phyloP scores from a whole-genome alignment of 2,329 filamentous ascomycete genomes.

The Arthrobotrys megalospora region DNA sequence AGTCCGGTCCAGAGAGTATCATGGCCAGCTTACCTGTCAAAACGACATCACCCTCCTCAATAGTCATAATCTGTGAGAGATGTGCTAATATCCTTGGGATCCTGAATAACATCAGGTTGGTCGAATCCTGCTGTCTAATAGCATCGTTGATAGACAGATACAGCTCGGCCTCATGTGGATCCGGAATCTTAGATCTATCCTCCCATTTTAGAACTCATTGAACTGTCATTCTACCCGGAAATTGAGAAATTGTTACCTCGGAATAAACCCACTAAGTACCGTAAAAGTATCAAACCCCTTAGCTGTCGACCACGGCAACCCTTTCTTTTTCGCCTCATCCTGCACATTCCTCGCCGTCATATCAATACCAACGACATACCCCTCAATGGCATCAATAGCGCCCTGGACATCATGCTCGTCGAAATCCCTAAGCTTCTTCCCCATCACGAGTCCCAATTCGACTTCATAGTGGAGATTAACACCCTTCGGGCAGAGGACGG shows the following conservation, averaged over 20 bases:
- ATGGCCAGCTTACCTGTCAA: constrained; percentile 74
- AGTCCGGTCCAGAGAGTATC: not conserved
- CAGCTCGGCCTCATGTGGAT: constrained; percentile 90
- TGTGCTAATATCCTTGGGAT: constrained; percentile 90
- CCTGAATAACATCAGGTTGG: constrained; percentile 92
- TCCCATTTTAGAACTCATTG: not conserved
- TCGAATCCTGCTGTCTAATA: constrained; percentile 85
- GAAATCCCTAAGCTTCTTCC: constrained; percentile 83
- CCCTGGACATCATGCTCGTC: constrained; percentile 78
- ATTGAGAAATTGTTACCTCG: constrained; percentile 70
- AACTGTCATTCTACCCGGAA: not conserved
- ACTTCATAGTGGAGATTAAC: constrained; percentile 94
- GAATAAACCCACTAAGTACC: constrained; percentile 85
- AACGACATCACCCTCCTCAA: constrained; percentile 92
- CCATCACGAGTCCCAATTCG: constrained; percentile 90
- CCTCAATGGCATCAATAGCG: constrained; percentile 68
- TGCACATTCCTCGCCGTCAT: constrained; percentile 97
- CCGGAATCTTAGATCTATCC: constrained; percentile 75
- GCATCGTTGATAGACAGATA: constrained; percentile 87
- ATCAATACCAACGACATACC: constrained; percentile 92
- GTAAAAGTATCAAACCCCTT: constrained; percentile 99
- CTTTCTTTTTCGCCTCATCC: constrained; percentile 96
- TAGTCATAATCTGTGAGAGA: constrained; percentile 94
- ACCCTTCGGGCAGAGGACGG: constrained; percentile 85
- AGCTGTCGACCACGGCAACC: constrained; percentile 93